Evolutionary conservation across 805 yeast genomes (phyloP).

Genomic region (Wickerhamiella alocasiicola): DNA sequence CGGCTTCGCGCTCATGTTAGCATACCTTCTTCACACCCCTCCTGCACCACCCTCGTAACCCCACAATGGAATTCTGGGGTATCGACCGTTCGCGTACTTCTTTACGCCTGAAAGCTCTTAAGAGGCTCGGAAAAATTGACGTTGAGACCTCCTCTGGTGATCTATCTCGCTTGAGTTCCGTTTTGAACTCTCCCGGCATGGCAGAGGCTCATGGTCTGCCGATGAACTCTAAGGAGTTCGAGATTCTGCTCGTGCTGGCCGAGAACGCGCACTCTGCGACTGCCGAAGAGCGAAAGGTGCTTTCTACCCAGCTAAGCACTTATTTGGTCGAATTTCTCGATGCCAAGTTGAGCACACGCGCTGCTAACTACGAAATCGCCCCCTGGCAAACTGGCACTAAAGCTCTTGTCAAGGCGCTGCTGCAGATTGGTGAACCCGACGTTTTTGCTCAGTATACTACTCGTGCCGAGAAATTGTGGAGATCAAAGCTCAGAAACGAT

Average conservation of each 20-base stretch:
- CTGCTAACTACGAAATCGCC: slow-evolving; percentile 3
- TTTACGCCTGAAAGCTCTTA: slow-evolving; percentile 18
- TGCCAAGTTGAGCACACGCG: slow-evolving; percentile 26
- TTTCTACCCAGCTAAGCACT: slow-evolving; percentile 35
- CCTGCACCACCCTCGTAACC: slow-evolving; percentile 1
- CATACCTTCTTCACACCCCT: too few relatives aligned
- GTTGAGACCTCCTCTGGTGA: slow-evolving; percentile 16
- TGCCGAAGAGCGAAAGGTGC: slow-evolving; percentile 32
- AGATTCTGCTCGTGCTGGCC: slow-evolving; percentile 46
- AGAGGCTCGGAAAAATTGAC: slow-evolving; percentile 16
- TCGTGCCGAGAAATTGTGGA: slow-evolving; percentile 20
- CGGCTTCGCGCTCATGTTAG: too few relatives aligned
- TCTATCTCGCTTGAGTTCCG: slow-evolving; percentile 13
- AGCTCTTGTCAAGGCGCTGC: slow-evolving; percentile 26
- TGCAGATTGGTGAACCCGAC: slow-evolving; percentile 24
- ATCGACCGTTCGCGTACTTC: slow-evolving; percentile 15
- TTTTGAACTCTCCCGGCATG: slow-evolving; percentile 9
- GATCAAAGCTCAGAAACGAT: slow-evolving; percentile 10
- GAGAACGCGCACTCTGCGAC: slow-evolving; percentile 30
- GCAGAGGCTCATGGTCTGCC: slow-evolving; percentile 11
- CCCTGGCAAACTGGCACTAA: slow-evolving; percentile 29
- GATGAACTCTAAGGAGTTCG: slow-evolving; percentile 31
- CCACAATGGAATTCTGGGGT: slow-evolving; percentile 20
- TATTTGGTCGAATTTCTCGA: slow-evolving; percentile 37
- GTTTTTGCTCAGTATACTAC: slow-evolving; percentile 20